A percentile compares a stretch with the other conserved stretches of the same genome.
Evolutionary conservation across 2,329 filamentous ascomycete species (phyloP).

Genomic region (Apiospora pterosperma): DNA sequence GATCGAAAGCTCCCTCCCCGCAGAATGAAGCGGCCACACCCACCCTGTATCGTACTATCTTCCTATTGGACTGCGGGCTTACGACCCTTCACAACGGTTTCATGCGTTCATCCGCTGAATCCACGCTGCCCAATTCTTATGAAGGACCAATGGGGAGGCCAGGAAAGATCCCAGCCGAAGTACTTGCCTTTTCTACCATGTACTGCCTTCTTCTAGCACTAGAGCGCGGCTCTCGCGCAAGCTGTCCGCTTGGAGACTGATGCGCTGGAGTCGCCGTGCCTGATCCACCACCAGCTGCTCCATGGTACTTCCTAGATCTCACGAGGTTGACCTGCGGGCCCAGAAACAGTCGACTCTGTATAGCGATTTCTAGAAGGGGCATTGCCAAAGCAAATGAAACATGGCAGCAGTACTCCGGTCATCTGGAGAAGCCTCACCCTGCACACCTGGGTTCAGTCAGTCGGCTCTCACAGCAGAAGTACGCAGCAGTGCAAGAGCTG

Average conservation of each 20-base stretch:
- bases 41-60: slow-evolving; percentile 19
- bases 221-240: slow-evolving; percentile 12
- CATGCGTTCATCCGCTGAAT: slow-evolving; percentile 50
- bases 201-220: slow-evolving; percentile 25
- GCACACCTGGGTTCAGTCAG: not conserved
- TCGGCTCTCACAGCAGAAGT: not conserved
- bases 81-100: slow-evolving; percentile 41
- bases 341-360: not conserved
- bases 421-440: not conserved
- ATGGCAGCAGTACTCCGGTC: not conserved
- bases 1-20: slow-evolving; percentile 19
- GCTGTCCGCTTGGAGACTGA: slow-evolving; percentile 6
- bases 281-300: not conserved
- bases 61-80: slow-evolving; percentile 36
- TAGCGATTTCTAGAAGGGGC: slow-evolving; percentile 2
- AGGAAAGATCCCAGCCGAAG: slow-evolving; percentile 37
- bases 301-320: slow-evolving; percentile 2
- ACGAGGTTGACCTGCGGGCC: not conserved
- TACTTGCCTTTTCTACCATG: slow-evolving; percentile 31
- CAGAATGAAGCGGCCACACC: slow-evolving; percentile 28
- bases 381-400: slow-evolving; percentile 1
- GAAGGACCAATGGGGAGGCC: slow-evolving; percentile 39
- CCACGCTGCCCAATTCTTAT: slow-evolving; percentile 40
- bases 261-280: slow-evolving; percentile 7
- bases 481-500: not conserved